Conservation (phyloP, 768 basidiomycete genomes). For the Kwoniella mangroviensis region DNA sequence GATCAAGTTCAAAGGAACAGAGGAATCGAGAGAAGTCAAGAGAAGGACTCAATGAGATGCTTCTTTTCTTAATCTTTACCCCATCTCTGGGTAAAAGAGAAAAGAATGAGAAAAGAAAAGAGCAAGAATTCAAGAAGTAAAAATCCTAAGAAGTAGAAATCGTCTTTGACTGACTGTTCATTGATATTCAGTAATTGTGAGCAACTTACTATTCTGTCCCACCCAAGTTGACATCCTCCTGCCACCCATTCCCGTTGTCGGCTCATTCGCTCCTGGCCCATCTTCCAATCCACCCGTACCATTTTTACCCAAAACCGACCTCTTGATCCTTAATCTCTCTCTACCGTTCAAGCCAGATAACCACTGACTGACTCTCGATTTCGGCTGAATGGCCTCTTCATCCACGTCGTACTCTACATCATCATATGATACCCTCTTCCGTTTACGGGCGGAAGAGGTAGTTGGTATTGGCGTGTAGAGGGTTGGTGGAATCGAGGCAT, state of each 20-base stretch:
- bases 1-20: no score
- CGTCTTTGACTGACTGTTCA: background rate
- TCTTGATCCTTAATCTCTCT: conserved; percentile 36
- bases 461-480: conserved; percentile 16
- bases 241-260: background rate
- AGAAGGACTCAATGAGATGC: no score
- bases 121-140: no score
- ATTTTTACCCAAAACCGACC: conserved; percentile 29
- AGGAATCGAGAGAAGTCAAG: no score
- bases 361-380: conserved; percentile 37
- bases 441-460: conserved; percentile 18
- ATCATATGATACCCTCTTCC: conserved; percentile 30
- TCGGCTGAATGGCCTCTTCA: conserved; percentile 37
- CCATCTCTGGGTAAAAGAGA: no score
- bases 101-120: no score
- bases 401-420: conserved; percentile 44
- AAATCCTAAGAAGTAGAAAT: no score
- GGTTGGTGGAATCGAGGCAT: conserved; percentile 36
- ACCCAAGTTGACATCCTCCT: background rate
- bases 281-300: background rate
- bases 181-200: background rate
- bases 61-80: no score
- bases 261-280: background rate
- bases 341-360: conserved; percentile 31
- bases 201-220: background rate